Conservation (phyloP, 148 eudicot species). For the Vaccinium corymbosum region DNA sequence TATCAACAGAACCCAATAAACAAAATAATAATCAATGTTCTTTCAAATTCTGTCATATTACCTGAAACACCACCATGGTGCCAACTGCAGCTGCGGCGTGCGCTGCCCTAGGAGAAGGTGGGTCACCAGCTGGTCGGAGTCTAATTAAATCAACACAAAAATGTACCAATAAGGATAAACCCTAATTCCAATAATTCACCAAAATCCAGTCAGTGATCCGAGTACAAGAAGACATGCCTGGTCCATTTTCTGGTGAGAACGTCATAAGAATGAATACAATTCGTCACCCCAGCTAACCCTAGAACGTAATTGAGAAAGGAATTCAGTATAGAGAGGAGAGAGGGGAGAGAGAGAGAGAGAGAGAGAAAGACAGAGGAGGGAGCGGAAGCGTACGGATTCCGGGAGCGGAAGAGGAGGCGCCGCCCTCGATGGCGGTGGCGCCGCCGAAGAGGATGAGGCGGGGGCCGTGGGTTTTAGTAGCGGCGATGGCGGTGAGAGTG, state of each 20-base stretch:
- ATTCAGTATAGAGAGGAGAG: background rate
- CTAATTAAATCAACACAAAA: slow-evolving; percentile 27
- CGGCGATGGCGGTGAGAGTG: slow-evolving; percentile 83
- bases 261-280: slow-evolving; percentile 75
- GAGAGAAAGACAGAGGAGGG: background rate
- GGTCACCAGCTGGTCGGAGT: slow-evolving; percentile 84
- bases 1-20: background rate
- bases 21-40: background rate
- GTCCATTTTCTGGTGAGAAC: slow-evolving; percentile 78
- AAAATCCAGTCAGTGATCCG: background rate
- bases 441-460: slow-evolving; percentile 93
- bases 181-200: background rate
- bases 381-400: slow-evolving; percentile 48
- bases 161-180: background rate
- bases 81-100: slow-evolving; percentile 94
- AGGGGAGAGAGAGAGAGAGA: background rate
- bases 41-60: slow-evolving; percentile 22
- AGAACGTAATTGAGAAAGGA: slow-evolving; percentile 8
- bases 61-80: slow-evolving; percentile 99
- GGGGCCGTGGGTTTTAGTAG: slow-evolving; percentile 80
- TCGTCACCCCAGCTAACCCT: slow-evolving; percentile 94
- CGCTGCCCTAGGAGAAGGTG: slow-evolving; percentile 98
- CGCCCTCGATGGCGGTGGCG: slow-evolving; percentile 92
- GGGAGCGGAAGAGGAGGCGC: slow-evolving; percentile 51
- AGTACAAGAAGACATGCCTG: slow-evolving; percentile 36